Evolutionary conservation across 1,284 basidiomycete genomes (phyloP).

Genomic region (Papiliotrema terrestris): DNA sequence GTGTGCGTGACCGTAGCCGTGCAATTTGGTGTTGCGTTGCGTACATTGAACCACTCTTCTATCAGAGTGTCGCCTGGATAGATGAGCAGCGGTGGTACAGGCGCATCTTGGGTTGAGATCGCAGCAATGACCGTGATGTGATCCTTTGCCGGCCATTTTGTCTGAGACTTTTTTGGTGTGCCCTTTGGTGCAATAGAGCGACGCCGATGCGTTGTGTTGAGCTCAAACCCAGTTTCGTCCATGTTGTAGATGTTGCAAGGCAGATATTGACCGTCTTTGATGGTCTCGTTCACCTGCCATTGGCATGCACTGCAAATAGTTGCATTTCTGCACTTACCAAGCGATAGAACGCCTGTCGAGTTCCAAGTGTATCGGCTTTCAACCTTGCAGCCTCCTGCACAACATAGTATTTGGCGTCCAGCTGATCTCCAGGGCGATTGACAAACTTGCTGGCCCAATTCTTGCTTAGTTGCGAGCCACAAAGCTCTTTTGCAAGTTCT

Average conservation of each 20-base stretch:
- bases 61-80: constrained; percentile 4
- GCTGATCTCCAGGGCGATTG: constrained; percentile 3
- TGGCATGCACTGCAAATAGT: too few relatives aligned
- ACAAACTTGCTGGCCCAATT: constrained; percentile 8
- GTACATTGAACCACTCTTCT: constrained; percentile 3
- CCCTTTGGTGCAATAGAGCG: constrained; percentile 1
- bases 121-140: constrained; percentile 11
- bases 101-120: constrained; percentile 2
- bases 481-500: constrained; percentile 5
- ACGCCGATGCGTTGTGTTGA: background rate
- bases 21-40: background rate
- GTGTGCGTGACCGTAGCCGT: background rate
- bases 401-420: background rate
- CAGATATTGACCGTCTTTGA: constrained; percentile 1
- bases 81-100: constrained; percentile 13
- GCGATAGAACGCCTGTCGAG: background rate
- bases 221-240: constrained; percentile 9
- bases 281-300: constrained; percentile 4
- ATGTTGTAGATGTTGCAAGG: constrained; percentile 14
- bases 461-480: background rate
- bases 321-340: too few relatives aligned
- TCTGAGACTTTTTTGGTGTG: background rate
- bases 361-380: constrained; percentile 8
- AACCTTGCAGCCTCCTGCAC: constrained; percentile 3
- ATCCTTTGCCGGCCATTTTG: background rate